A percentile compares a stretch with the other conserved stretches of the same genome.
Evolutionary conservation across 306 rosid genomes (phyloP).

Genomic region (Quercus alba): DNA sequence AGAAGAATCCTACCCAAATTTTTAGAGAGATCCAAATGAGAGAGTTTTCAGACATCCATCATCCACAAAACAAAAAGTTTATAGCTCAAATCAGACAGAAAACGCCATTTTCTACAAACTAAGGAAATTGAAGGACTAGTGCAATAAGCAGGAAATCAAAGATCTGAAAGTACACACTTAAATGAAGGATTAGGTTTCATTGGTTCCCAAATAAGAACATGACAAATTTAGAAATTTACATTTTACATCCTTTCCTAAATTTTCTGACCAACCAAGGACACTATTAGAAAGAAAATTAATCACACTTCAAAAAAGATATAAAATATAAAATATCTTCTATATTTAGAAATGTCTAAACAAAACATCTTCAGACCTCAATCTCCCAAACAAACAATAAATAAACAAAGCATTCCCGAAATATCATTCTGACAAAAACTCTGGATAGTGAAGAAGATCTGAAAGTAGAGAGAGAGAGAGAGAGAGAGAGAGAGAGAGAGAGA

Average conservation of each 20-base stretch:
- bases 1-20: no score
- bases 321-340: not conserved
- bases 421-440: constrained; percentile 5
- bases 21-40: not conserved
- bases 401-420: not conserved
- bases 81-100: not conserved
- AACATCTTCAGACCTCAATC: constrained; percentile 3
- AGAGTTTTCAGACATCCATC: not conserved
- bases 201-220: not conserved
- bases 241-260: not conserved
- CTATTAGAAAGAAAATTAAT: not conserved
- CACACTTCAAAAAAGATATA: not conserved
- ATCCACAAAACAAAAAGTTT: not conserved
- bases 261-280: not conserved
- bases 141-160: not conserved
- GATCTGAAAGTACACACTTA: not conserved
- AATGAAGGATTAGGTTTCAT: not conserved
- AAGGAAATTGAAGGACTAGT: constrained; percentile 5
- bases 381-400: not conserved
- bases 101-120: not conserved
- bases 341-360: constrained; percentile 7
- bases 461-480: constrained; percentile 5
- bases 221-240: not conserved
- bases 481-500: not conserved
- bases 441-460: constrained; percentile 44